Conservation (phyloP, 2,329 filamentous ascomycete genomes). For the Microdochium paspali region DNA sequence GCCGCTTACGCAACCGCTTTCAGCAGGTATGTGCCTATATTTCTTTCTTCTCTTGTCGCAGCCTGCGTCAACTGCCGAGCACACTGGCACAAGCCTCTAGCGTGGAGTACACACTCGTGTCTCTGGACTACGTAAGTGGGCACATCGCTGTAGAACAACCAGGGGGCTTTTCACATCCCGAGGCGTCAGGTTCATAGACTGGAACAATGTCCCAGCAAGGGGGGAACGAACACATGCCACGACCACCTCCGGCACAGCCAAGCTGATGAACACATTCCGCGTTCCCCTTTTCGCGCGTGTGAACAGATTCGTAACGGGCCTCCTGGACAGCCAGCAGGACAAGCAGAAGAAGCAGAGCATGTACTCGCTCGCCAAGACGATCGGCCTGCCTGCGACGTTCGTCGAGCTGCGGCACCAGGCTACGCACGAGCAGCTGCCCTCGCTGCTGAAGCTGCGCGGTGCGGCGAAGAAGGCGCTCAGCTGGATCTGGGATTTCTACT, state of each 20-base stretch:
- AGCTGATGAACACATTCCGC: not conserved
- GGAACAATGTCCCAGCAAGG: too few species aligned
- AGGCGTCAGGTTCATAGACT: too few species aligned
- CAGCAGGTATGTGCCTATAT: conserved; percentile 44
- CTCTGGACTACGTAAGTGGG: too few species aligned
- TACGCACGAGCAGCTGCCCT: conserved; percentile 80
- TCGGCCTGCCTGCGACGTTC: conserved; percentile 66
- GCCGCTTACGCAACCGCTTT: conserved; percentile 68
- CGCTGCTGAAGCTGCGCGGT: conserved; percentile 60
- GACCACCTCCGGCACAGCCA: too few species aligned
- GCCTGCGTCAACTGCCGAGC: too few species aligned
- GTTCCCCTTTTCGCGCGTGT: not conserved
- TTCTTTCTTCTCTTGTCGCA: too few species aligned
- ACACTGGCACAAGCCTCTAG: too few species aligned
- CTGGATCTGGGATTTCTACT: conserved; percentile 91
- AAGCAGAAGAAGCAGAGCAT: conserved; percentile 60
- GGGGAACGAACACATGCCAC: too few species aligned
- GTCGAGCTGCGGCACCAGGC: conserved; percentile 85
- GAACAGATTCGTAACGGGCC: conserved; percentile 66
- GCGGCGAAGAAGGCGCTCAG: conserved; percentile 61
- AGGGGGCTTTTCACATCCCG: too few species aligned
- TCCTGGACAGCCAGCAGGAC: conserved; percentile 65
- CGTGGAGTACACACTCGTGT: too few species aligned
- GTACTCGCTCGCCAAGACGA: conserved; percentile 60
- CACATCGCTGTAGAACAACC: not conserved